Evolutionary conservation across 257 asterid genomes (phyloP).

Genomic region (Solanum habrochaites): DNA sequence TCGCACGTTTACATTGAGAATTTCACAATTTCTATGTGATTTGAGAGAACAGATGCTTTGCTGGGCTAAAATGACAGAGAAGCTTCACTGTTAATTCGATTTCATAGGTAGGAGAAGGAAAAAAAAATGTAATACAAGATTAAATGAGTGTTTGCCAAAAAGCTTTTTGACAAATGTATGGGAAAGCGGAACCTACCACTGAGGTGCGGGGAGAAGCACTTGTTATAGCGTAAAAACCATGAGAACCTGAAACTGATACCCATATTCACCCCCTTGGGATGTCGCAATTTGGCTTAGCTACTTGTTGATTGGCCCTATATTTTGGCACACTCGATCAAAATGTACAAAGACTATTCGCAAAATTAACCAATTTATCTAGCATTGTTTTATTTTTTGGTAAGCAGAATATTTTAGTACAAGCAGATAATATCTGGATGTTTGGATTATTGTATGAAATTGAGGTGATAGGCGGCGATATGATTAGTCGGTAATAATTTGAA

Average conservation of each 20-base stretch:
- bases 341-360: neutral
- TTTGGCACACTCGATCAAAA: neutral
- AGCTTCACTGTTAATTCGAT: neutral
- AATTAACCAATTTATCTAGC: neutral
- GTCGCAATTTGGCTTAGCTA: neutral
- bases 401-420: neutral
- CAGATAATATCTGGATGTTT: too few relatives aligned
- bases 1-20: neutral
- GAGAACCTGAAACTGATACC: neutral
- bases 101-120: neutral
- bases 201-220: neutral
- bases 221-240: neutral
- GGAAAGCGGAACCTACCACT: neutral
- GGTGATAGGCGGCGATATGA: too few relatives aligned
- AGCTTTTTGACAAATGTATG: neutral
- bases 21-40: neutral
- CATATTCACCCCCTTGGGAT: neutral
- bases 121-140: neutral
- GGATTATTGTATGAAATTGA: too few relatives aligned
- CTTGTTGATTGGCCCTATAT: neutral
- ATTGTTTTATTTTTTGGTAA: neutral
- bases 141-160: neutral
- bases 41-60: neutral
- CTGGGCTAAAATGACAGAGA: neutral
- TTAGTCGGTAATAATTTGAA: too few relatives aligned